These are phyloP conservation scores for Eucalyptus sideroxylon DNA, from an alignment of 345 rosid species.

Conservation along the genomic window DNA sequence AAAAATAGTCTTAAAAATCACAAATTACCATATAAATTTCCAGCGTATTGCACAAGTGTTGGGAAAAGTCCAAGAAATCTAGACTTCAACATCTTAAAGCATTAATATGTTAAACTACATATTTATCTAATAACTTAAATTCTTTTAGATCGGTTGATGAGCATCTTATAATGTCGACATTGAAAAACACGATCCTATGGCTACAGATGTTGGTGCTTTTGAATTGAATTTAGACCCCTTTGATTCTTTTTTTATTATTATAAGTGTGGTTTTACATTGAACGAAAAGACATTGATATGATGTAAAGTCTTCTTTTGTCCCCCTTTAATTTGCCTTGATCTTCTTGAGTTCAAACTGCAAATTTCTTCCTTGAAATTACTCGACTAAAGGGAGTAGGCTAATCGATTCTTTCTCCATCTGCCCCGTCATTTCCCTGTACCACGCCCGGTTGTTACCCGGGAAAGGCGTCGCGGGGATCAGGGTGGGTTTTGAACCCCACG, in stretches of 20 bases:
- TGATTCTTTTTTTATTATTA: not conserved
- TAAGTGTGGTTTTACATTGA: not conserved
- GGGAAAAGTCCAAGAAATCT: not conserved
- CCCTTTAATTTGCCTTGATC: not conserved
- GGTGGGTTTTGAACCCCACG: fast-evolving
- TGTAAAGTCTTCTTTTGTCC: not conserved
- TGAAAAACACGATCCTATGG: not conserved
- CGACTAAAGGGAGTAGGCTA: not conserved
- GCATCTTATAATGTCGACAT: not conserved
- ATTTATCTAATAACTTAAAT: not conserved
- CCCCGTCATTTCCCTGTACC: no score
- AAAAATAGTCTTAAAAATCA: not conserved
- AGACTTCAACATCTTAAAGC: not conserved
- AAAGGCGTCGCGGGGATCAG: no score
- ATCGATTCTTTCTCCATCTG: not conserved
- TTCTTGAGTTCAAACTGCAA: not conserved
- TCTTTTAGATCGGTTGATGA: not conserved
- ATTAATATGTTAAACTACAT: not conserved
- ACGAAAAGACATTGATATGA: not conserved
- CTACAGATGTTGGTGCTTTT: not conserved
- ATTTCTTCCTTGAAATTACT: not conserved
- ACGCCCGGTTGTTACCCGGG: fast-evolving
- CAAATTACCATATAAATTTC: not conserved
- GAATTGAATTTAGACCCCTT: not conserved
- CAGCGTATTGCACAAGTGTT: not conserved